phyloP scores from a whole-genome alignment of 345 rosid species.

The Erysimum cheiranthoides region DNA sequence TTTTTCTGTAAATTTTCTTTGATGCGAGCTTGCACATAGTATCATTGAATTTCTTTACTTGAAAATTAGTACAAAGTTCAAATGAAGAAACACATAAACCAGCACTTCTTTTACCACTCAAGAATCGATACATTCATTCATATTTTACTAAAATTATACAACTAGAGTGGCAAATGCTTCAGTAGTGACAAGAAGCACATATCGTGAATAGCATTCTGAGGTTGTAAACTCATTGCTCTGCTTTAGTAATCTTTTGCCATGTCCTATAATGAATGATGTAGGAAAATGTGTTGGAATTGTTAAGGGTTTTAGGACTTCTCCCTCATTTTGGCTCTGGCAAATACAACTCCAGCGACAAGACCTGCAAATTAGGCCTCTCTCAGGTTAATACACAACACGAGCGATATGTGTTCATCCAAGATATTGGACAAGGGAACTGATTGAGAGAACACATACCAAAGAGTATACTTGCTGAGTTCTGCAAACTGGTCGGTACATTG shows the following conservation, averaged over 20 bases:
- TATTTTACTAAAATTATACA: not conserved
- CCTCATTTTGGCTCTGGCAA: conserved; percentile 89
- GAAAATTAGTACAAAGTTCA: not conserved
- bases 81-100: not conserved
- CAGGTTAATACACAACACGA: conserved; percentile 23
- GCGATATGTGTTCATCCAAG: not conserved
- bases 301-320: conserved; percentile 55
- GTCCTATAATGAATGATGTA: conserved; percentile 20
- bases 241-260: conserved; percentile 2
- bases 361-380: conserved; percentile 52
- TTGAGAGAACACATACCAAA: conserved; percentile 60
- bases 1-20: no score
- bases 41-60: not conserved
- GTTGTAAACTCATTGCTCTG: conserved; percentile 24
- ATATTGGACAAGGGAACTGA: not conserved
- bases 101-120: not conserved
- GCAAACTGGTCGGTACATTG: conserved; percentile 89
- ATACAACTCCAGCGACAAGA: conserved; percentile 87
- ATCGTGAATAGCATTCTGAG: conserved; percentile 13
- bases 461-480: conserved; percentile 91
- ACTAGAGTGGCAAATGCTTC: conserved; percentile 8
- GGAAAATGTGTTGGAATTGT: conserved; percentile 15
- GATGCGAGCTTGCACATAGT: no score
- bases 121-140: conserved; percentile 19
- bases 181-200: conserved; percentile 5